Conservation (phyloP, 1,139 yeast genomes). For the Meyerozyma carpophila region DNA sequence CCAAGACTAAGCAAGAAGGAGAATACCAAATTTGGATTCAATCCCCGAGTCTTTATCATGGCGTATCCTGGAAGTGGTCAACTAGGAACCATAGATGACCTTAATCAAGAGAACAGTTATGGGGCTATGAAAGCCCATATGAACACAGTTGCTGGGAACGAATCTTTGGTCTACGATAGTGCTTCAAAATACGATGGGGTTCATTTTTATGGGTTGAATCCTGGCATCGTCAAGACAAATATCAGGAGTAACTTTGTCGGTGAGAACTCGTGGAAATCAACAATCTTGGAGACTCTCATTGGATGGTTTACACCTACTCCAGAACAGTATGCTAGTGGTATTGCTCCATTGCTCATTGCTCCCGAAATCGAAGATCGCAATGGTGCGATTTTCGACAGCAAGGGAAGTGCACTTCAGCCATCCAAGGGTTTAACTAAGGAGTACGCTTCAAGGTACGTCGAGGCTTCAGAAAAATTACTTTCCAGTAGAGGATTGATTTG, state of each 20-base stretch:
- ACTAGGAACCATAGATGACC: constrained; percentile 22
- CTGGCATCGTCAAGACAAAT: constrained; percentile 26
- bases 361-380: constrained; percentile 17
- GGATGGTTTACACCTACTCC: constrained; percentile 22
- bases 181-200: constrained; percentile 11
- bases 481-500: constrained; percentile 12
- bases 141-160: constrained; percentile 35
- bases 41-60: constrained; percentile 27
- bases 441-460: constrained; percentile 17
- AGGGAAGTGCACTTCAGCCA: constrained; percentile 15
- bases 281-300: constrained; percentile 16
- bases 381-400: constrained; percentile 22
- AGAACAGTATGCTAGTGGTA: constrained; percentile 21
- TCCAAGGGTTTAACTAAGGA: constrained; percentile 19
- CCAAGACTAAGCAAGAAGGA: constrained; percentile 10
- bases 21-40: constrained; percentile 5
- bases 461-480: constrained; percentile 12
- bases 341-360: constrained; percentile 22
- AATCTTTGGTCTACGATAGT: constrained; percentile 21
- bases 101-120: constrained; percentile 23
- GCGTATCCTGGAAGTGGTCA: constrained; percentile 28
- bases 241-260: constrained; percentile 26
- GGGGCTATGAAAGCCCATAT: constrained; percentile 20
- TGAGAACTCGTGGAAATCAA: constrained; percentile 15
- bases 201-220: constrained; percentile 26